Base-by-base conservation (phyloP, 768 basidiomycete genomes). In the Lepiota venenata region DNA sequence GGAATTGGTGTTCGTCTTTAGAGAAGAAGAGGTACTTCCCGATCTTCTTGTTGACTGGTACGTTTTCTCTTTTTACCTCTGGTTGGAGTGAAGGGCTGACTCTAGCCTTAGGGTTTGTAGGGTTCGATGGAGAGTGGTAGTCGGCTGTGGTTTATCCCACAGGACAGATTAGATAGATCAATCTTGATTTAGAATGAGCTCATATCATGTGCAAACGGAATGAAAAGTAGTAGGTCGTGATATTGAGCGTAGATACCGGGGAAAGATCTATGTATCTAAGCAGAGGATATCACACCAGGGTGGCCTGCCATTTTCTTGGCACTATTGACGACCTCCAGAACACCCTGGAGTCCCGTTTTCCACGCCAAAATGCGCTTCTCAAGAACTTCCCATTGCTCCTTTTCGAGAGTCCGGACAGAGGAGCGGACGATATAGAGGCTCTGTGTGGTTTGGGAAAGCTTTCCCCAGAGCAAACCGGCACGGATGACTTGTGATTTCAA, bases 11-110 rank as follows among this genome's bases (percentile, higher is more conserved):
- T 71, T 83, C 85, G 46, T 78, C 76, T 43, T 67, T 93, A 60
- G 91, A 93, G 74, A 93, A 92, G 75, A 93, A 93, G 72, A 74
- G 84, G 46, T 93, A 83, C 64, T 91, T 92, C 74, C 84, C 80
- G 5, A 72, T 91, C 18, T 93, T 93, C 67, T 70, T 93, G 56
- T 71, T 93, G 49, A 81, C 83, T 43, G 88, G 89, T 89, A 56
- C 60, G 85, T 66, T 40, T 15, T 9, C 53, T 11, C 20, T 40
- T 46, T 8, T 22, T 43, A 5, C 50, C 2, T 18, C 18, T 18
- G 47, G 40, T 2, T 14, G 21, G 36, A 36, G 16, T 43, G 63
- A 18, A 59, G 51, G 18, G 32, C 52, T 49, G 10, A 27, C 2
- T 40, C 47, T 20, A 0, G 56, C 39, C 10, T 43, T 35, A 89